Evolutionary conservation across 768 basidiomycete genomes (phyloP).

Genomic region (Kwoniella pini): DNA sequence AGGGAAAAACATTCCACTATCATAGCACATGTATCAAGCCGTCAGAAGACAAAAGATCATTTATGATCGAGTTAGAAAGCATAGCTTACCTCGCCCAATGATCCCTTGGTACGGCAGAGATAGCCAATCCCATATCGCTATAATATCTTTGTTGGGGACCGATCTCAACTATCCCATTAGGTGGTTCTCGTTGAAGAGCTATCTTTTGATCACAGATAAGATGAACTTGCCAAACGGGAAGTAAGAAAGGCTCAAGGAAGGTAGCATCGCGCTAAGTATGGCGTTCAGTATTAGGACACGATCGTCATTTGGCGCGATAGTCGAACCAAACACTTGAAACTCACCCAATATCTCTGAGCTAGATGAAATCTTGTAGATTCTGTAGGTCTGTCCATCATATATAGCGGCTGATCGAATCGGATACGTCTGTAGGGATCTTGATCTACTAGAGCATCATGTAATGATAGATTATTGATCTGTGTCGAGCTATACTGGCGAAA

Average conservation of each 20-base stretch:
- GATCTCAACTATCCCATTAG: not conserved
- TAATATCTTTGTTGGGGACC: conserved; percentile 3
- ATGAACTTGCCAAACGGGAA: conserved; percentile 22
- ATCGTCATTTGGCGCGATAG: too few species aligned
- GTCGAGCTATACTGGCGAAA: not conserved
- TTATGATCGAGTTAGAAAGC: too few species aligned
- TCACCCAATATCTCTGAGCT: conserved; percentile 5
- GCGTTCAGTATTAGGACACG: too few species aligned
- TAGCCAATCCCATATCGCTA: conserved; percentile 11
- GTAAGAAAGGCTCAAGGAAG: conserved; percentile 3
- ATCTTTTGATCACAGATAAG: conserved; percentile 14
- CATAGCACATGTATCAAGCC: not conserved
- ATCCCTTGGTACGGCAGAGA: conserved; percentile 18
- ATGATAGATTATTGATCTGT: not conserved
- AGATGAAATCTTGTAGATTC: not conserved
- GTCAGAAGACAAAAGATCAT: not conserved
- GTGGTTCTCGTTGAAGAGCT: not conserved
- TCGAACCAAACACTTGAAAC: not conserved
- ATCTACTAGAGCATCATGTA: conserved; percentile 11
- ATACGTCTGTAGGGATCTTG: conserved; percentile 28
- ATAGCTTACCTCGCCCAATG: conserved; percentile 26
- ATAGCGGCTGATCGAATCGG: conserved; percentile 14
- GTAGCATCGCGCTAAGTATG: not conserved
- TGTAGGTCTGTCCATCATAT: not conserved
- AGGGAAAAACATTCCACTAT: not conserved